These are phyloP conservation scores for Epichloe sp. DNA, from an alignment of 2,329 filamentous ascomycete species.

Conservation along the genomic window DNA sequence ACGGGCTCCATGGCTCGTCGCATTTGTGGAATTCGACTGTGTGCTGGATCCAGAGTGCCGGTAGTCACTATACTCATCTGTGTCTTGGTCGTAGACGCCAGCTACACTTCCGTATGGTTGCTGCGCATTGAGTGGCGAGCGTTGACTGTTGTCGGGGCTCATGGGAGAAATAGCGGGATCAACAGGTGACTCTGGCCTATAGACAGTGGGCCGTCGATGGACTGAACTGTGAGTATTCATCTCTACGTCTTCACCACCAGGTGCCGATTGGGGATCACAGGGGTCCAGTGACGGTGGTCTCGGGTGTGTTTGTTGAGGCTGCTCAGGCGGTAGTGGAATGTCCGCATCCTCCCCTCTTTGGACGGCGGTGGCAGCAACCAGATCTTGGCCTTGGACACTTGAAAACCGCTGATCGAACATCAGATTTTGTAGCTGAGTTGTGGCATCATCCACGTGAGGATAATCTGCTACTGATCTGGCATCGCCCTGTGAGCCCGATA, in stretches of 20 bases:
- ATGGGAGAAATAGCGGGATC: constrained; percentile 8
- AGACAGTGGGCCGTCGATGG: constrained; percentile 10
- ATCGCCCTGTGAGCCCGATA: constrained; percentile 2
- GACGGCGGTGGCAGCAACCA: neutral
- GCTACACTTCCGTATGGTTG: constrained; percentile 2
- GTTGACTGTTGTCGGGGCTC: neutral
- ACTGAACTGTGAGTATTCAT: constrained; percentile 10
- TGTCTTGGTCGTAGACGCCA: constrained; percentile 5
- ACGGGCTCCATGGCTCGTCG: constrained; percentile 4
- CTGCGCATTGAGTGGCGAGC: neutral
- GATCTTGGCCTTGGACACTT: neutral
- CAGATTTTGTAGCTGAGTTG: constrained; percentile 15
- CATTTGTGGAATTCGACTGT: constrained; percentile 6
- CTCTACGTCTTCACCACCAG: constrained; percentile 10
- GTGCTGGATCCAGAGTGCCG: constrained; percentile 8
- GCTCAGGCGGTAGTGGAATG: constrained; percentile 5
- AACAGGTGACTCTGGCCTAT: constrained; percentile 8
- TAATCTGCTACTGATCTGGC: constrained; percentile 1
- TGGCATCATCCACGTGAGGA: constrained; percentile 16
- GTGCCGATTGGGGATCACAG: constrained; percentile 24
- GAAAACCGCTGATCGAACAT: constrained; percentile 7
- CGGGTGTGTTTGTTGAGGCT: constrained; percentile 9
- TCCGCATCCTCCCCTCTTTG: neutral
- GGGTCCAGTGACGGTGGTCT: constrained; percentile 29
- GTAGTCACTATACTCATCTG: constrained; percentile 5